Conservation (phyloP, 2,329 filamentous ascomycete genomes). For the Fusarium algeriense region DNA sequence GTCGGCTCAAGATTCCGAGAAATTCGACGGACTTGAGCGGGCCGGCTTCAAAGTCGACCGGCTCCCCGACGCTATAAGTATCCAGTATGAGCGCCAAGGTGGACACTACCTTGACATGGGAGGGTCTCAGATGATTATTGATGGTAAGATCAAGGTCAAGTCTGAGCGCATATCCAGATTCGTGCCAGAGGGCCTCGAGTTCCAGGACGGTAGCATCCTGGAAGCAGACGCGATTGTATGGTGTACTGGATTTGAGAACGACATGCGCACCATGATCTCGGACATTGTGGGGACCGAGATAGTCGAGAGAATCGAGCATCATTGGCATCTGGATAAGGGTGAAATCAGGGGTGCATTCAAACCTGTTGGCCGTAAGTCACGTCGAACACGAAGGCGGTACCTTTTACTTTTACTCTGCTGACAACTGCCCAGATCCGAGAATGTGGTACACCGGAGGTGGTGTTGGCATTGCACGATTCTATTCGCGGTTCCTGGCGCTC, state of each 20-base stretch:
- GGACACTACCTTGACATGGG: constrained; percentile 60
- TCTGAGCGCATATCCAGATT: constrained; percentile 51
- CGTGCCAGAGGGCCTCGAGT: constrained; percentile 36
- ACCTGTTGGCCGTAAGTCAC: constrained; percentile 7
- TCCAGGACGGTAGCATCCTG: constrained; percentile 52
- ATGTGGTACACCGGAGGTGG: constrained; percentile 29
- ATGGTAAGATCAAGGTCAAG: constrained; percentile 56
- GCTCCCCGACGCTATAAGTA: constrained; percentile 65
- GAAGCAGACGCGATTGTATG: constrained; percentile 58
- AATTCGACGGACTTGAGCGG: not conserved
- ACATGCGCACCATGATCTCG: constrained; percentile 52
- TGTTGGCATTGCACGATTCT: constrained; percentile 17
- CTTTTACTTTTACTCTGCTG: not conserved
- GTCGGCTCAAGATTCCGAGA: too few species aligned
- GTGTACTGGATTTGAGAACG: constrained; percentile 56
- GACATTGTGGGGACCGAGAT: constrained; percentile 54
- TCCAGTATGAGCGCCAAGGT: constrained; percentile 56
- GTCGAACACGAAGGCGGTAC: too few species aligned
- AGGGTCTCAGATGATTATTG: constrained; percentile 53
- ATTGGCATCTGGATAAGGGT: constrained; percentile 26
- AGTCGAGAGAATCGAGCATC: constrained; percentile 37
- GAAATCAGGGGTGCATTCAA: constrained; percentile 6
- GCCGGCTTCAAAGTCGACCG: constrained; percentile 69
- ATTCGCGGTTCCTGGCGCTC: constrained; percentile 19
- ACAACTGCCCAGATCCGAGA: too few species aligned